These are phyloP conservation scores for Venturia oleaginea DNA, from an alignment of 2,329 filamentous ascomycete genomes.

Conservation along the genomic window DNA sequence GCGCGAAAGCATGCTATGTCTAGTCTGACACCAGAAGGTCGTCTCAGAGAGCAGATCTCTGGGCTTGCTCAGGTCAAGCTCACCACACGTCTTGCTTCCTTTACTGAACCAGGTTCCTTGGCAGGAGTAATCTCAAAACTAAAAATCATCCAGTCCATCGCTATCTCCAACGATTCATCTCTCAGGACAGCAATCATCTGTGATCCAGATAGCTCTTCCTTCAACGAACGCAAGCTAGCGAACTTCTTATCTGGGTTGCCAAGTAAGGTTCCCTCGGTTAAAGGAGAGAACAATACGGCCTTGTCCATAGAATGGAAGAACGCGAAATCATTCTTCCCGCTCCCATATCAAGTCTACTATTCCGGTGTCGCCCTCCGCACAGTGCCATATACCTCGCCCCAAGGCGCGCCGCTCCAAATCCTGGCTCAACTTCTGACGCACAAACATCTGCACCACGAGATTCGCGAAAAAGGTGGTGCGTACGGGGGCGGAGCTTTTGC, in stretches of 20 bases:
- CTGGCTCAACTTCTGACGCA: constrained; percentile 89
- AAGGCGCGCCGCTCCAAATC: constrained; percentile 75
- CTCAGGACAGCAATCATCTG: constrained; percentile 82
- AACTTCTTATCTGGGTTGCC: constrained; percentile 61
- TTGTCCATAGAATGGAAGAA: constrained; percentile 18
- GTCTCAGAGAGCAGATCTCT: constrained; percentile 71
- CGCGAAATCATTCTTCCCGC: constrained; percentile 75
- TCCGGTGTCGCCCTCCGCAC: constrained; percentile 75
- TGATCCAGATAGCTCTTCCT: constrained; percentile 58
- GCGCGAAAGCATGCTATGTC: constrained; percentile 79
- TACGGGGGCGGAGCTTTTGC: constrained; percentile 89
- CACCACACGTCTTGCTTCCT: constrained; percentile 66
- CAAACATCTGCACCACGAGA: constrained; percentile 94
- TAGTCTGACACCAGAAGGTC: constrained; percentile 61
- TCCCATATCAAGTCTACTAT: constrained; percentile 97
- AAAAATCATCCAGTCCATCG: constrained; percentile 73
- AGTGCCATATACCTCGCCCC: constrained; percentile 67
- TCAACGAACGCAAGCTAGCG: constrained; percentile 62
- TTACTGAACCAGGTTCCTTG: constrained; percentile 59
- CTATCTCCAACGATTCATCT: constrained; percentile 55
- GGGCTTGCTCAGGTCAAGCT: constrained; percentile 87
- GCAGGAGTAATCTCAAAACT: constrained; percentile 72
- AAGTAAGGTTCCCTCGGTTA: constrained; percentile 7
- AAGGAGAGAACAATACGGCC: not conserved
- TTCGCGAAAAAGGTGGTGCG: constrained; percentile 92